Evolutionary conservation across 495 filamentous ascomycete species (phyloP).

Genomic region (Aspergillus avenaceus): DNA sequence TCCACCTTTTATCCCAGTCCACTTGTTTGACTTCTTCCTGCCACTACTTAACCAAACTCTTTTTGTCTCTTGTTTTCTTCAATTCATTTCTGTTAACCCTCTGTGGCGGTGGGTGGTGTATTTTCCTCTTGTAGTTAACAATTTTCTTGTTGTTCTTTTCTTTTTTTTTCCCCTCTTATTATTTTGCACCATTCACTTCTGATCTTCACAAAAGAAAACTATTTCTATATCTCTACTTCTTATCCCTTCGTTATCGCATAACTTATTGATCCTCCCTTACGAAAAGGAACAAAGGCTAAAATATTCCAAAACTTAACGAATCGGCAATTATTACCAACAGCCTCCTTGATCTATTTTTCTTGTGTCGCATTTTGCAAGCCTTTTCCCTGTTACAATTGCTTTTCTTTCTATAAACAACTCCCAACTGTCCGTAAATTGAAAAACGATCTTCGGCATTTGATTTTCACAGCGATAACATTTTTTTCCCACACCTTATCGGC

Average conservation of each 20-base stretch:
- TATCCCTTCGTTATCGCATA: slow-evolving; percentile 29
- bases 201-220: not conserved
- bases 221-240: too few relatives aligned
- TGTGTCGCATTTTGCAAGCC: slow-evolving; percentile 25
- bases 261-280: slow-evolving; percentile 1
- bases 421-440: not conserved
- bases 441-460: not conserved
- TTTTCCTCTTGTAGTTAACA: slow-evolving; percentile 6
- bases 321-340: slow-evolving; percentile 11
- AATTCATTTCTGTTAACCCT: slow-evolving; percentile 1
- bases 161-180: slow-evolving; percentile 6
- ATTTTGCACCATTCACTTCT: slow-evolving; percentile 1
- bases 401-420: slow-evolving; percentile 28
- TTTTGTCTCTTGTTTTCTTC: slow-evolving; percentile 16
- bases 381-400: slow-evolving; percentile 30
- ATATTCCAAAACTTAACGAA: slow-evolving; percentile 14
- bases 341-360: slow-evolving; percentile 5
- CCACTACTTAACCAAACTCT: slow-evolving; percentile 8
- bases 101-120: slow-evolving; percentile 11
- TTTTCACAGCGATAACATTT: not conserved
- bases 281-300: slow-evolving; percentile 7
- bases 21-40: not conserved
- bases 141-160: too few relatives aligned
- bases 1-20: slow-evolving; percentile 13
- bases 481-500: not conserved